phyloP scores from a whole-genome alignment of 768 basidiomycete genomes.

The Mycena kentingensis region DNA sequence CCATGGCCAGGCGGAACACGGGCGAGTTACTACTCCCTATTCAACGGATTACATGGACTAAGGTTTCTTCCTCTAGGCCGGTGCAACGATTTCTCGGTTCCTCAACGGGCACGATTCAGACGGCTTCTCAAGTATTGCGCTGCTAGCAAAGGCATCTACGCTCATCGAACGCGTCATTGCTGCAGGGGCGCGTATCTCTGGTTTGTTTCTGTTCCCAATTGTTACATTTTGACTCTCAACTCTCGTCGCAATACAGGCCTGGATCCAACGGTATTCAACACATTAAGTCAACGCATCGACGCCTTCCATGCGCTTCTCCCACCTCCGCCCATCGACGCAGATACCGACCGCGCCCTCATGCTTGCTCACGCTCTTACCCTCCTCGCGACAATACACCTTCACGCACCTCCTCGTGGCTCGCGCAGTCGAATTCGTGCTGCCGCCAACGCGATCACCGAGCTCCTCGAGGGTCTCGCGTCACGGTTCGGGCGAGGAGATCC shows the following conservation, averaged over 20 bases:
- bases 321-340: neutral
- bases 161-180: neutral
- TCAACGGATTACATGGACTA: neutral
- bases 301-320: neutral
- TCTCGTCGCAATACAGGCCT: neutral
- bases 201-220: neutral
- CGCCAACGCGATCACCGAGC: neutral
- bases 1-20: neutral
- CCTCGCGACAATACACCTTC: neutral
- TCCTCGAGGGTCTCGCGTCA: neutral
- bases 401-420: neutral
- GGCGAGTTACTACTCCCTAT: neutral
- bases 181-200: neutral
- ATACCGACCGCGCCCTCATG: neutral
- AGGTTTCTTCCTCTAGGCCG: too few relatives aligned
- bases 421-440: neutral
- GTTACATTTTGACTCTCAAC: neutral
- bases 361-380: neutral
- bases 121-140: neutral
- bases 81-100: neutral
- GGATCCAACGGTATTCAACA: neutral
- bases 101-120: conserved; percentile 2
- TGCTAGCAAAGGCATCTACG: neutral
- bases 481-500: neutral
- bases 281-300: neutral